Base-by-base conservation (phyloP, 2,329 filamentous ascomycete species). In the Escovopsis sp. region DNA sequence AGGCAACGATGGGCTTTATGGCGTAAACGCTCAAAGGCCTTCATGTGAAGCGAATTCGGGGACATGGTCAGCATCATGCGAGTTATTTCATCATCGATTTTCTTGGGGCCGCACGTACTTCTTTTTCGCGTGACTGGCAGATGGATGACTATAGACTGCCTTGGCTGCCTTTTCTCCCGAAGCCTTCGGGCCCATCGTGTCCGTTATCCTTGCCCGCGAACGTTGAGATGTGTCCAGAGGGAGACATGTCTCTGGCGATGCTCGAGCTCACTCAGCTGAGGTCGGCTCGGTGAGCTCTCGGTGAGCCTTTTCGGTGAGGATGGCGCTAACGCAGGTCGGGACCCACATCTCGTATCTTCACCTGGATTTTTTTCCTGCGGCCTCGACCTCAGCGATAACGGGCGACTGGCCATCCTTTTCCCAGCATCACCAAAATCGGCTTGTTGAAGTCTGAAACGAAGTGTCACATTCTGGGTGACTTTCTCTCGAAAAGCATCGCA, bases 1-100 rank as follows among this genome's bases (percentile, higher is more conserved):
- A 93, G 11, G 82, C 82, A 37, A 76, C 71, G 50, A 84, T 82
- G 42, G 85, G 75, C 50, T 81, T 71, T 46, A 91, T 68, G 47
- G 71, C 71, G 57, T 79, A 83, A 40, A 70, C 67, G 44, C 69
- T 74, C 42, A 65, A 67, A 48, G 57, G 55, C 51, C 67, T 72
- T 43, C 30, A n/a, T 39, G 20, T 43, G 27, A 36, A 30, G 5
- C 4, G 27, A 30, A 30, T 30, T 11, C 30, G 31, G 36, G 35
- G 15, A 27, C 20, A 32, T 33, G 32, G 41, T 43, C 40, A 44
- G 43, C 30, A 37, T 43, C 34, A 24, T 36, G 34, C 15, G 34
- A 36, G 39, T n/a, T 36, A 24, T 16, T 35, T 20, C 20, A 30
- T 24, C 15, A 33, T 39, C 14, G 10, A 31, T 24, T 12, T 25